Conservation (phyloP, 805 yeast genomes). For the Sporopachydermia lactativora region DNA sequence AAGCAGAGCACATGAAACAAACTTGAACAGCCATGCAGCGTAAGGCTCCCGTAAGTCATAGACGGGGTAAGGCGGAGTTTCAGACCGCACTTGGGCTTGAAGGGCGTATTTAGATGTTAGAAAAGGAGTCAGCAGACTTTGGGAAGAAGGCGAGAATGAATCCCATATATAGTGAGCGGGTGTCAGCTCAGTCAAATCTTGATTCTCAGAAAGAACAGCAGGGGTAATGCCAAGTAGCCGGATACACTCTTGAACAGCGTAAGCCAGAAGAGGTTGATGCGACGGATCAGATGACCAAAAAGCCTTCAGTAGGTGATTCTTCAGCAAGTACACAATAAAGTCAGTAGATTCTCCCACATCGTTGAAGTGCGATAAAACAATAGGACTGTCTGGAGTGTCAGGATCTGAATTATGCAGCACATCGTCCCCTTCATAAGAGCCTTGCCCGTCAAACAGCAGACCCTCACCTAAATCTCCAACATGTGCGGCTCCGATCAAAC, state of each 20-base stretch:
- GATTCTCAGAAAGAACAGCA: conserved; percentile 9
- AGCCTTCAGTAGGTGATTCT: conserved; percentile 60
- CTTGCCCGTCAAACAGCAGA: conserved; percentile 26
- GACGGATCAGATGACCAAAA: conserved; percentile 85
- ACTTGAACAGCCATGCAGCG: background rate
- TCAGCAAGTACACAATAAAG: conserved; percentile 52
- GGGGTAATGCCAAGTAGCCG: conserved; percentile 39
- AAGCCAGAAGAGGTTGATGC: conserved; percentile 71
- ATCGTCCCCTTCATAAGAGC: conserved; percentile 29
- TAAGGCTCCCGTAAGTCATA: background rate
- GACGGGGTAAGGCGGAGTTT: background rate
- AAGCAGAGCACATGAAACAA: background rate
- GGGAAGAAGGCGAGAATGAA: conserved; percentile 46
- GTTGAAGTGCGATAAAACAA: conserved; percentile 26
- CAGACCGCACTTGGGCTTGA: conserved; percentile 4
- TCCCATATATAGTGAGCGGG: conserved; percentile 33
- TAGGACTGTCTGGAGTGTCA: no score
- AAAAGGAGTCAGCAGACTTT: conserved; percentile 62
- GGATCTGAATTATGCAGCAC: conserved; percentile 36
- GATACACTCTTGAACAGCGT: conserved; percentile 77
- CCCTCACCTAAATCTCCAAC: background rate
- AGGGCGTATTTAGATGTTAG: conserved; percentile 55
- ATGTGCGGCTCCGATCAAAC: conserved; percentile 59
- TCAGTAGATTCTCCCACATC: conserved; percentile 45
- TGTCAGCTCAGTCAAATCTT: conserved; percentile 9